phyloP scores from a whole-genome alignment of 495 filamentous ascomycete genomes.

The Schizothecium vesticola region DNA sequence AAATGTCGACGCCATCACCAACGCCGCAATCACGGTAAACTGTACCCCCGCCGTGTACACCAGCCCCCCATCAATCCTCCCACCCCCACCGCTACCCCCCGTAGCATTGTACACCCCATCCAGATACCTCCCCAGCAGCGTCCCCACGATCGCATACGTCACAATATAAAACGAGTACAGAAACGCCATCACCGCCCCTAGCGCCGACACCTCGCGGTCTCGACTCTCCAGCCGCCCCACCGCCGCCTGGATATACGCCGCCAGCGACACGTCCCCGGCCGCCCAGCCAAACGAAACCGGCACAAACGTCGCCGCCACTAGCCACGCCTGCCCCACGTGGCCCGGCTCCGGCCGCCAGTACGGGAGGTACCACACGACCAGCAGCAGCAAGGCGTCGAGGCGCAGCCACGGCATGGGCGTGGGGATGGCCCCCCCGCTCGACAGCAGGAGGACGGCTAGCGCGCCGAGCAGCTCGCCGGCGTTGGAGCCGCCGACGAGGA shows the following conservation, averaged over 20 bases:
- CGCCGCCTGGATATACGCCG: constrained; percentile 42
- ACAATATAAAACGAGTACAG: constrained; percentile 43
- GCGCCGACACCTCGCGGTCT: constrained; percentile 37
- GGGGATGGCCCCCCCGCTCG: constrained; percentile 25
- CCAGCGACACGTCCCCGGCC: constrained; percentile 41
- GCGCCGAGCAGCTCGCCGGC: constrained; percentile 42
- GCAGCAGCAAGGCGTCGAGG: constrained; percentile 34
- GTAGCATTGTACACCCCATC: constrained; percentile 29
- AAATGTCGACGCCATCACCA: constrained; percentile 36
- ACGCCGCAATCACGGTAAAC: constrained; percentile 32
- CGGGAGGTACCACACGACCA: constrained; percentile 40
- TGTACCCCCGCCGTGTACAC: constrained; percentile 36
- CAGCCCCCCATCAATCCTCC: constrained; percentile 20
- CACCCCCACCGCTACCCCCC: constrained; percentile 15
- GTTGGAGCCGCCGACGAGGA: constrained; percentile 43
- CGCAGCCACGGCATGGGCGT: constrained; percentile 44
- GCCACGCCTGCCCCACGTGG: constrained; percentile 34
- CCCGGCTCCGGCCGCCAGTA: constrained; percentile 24
- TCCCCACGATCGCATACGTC: constrained; percentile 37
- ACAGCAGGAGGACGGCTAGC: constrained; percentile 39
- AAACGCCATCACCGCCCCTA: constrained; percentile 46
- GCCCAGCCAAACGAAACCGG: constrained; percentile 46
- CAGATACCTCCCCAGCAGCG: constrained; percentile 39
- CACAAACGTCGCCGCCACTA: constrained; percentile 37
- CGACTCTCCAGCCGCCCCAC: constrained; percentile 33